Base-by-base conservation (phyloP, 805 yeast species). In the baker's yeast (Saccharomyces cerevisiae) region DNA sequence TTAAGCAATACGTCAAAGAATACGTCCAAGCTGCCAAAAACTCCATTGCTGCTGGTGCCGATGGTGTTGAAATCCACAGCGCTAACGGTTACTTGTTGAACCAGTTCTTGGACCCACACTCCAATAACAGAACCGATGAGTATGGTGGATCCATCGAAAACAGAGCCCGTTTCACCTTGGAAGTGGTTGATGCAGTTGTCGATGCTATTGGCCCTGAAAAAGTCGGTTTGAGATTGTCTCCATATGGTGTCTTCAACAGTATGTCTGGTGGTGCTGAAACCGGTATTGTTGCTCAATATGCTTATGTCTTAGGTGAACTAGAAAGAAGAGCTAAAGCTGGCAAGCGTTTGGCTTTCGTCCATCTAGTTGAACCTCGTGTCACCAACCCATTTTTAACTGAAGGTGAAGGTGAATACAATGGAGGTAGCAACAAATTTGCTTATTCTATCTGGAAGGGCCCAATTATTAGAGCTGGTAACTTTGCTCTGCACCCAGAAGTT, bases 41-140 rank as follows among this genome's bases (percentile, higher is more conserved):
- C 49, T 55, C 71, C n/a, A 55, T 72, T 41, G 67, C 60, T 13
- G 68, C 70, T 17, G 75, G 74, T 48, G 75, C 75, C 51, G 89
- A 85, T 66, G 83, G 83, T 58, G 79, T 85, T 30, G 89, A 85
- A 68, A 70, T 85, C 50, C 90, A 84, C 65, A 73, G 73, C 41
- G 89, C 89, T 24, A 83, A 84, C 65, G 89, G 90, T 17, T 84
- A 81, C 63, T 65, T 85, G 55, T 60, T 80, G 46, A 74, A 77
- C 68, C 80, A 81, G 67, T 84, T 85, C 61, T 64, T 83, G 59
- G 79, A 80, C 48, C 73, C 75, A 13, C 60, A 68, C 6, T 70
- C 75, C 50, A 76, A 76, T 65, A 67, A 78, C 50, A 67, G 77
- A 69, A 74, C 76, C 4, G 85, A 80, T 64, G 73, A 77, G 59